Evolutionary conservation across 2,329 filamentous ascomycete species (phyloP), one percentile per base, ranked within the genome.

Genomic region (Arthrobotrys iridis): DNA sequence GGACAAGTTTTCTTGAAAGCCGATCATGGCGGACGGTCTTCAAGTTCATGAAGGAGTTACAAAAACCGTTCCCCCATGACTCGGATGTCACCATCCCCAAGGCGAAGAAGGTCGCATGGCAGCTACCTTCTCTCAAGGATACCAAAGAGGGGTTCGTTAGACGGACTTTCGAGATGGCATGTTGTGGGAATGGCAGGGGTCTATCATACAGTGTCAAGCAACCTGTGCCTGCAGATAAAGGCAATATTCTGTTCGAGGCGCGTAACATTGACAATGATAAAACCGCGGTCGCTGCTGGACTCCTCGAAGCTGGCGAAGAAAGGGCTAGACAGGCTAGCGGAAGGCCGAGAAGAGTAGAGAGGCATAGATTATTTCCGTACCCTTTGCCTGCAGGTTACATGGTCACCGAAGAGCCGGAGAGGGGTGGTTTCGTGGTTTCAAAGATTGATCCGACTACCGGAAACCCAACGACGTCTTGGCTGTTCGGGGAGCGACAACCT

Each of bases 11-110:
- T 8, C 59, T 77, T n/a, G 72, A 79, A 58, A 76, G 59, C 20
- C 74, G 78, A 4, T 78, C 76, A 8, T 80, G 79, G 79, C 70
- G 70, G 43, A 78, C 78, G 40, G 66, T 79, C n/a, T 78, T 77
- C 24, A 78, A 78, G 45, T 67, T 79, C 15, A 78, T 77, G 64
- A 65, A 77, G 11, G 78, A 70, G 18, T 78, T 78, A 77, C 71
- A 78, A 41, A 74, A 65, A 22, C 77, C 77, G 24, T 79, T 79
- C 60, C 73, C 73, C 3, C 60, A 55, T 33, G 50, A 55, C 4
- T 35, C 50, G 18, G 67, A 70, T 40, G 77, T 77, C 13, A 77
- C 37, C 18, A 72, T 78, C 8, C 78, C 78, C 13, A 76, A 75
- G 30, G 66, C 63, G 3, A 77, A 77, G 60, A 76, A 62, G 37